A percentile compares a stretch with the other conserved stretches of the same genome.
These are phyloP conservation scores for Alternaria panax DNA, from an alignment of 2,329 filamentous ascomycete species.

Conservation along the genomic window DNA sequence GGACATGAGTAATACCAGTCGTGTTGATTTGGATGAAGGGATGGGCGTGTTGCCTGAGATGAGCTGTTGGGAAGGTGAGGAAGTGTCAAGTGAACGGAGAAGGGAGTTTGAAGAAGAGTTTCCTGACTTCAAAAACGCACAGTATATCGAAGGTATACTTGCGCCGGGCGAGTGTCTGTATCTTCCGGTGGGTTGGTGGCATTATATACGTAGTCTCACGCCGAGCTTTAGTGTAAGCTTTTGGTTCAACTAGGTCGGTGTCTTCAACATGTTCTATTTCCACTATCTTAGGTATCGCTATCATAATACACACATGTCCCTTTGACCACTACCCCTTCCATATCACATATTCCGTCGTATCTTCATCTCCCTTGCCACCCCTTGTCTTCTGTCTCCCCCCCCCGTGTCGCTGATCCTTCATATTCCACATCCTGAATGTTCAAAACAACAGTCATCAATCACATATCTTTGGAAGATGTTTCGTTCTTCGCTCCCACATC, in stretches of 20 bases:
- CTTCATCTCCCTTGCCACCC: no score
- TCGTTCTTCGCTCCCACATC: no score
- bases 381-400: no score
- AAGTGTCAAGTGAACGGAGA: not conserved
- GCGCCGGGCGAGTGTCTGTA: slow-evolving; percentile 84
- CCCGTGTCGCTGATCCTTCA: not conserved
- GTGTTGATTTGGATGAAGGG: slow-evolving; percentile 75
- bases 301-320: no score
- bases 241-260: slow-evolving; percentile 67
- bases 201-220: slow-evolving; percentile 87
- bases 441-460: not conserved
- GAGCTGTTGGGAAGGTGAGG: slow-evolving; percentile 22
- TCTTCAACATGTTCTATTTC: not conserved
- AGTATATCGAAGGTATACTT: slow-evolving; percentile 79
- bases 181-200: slow-evolving; percentile 96
- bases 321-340: not conserved
- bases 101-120: slow-evolving; percentile 47
- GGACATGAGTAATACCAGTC: slow-evolving; percentile 91
- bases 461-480: no score
- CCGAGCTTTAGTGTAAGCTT: slow-evolving; percentile 95
- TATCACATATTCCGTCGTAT: no score
- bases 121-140: slow-evolving; percentile 65
- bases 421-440: not conserved
- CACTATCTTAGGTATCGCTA: not conserved
- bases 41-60: slow-evolving; percentile 57